These are phyloP conservation scores for Lachnellula subtilissima DNA, from an alignment of 2,329 filamentous ascomycete species.

Conservation along the genomic window DNA sequence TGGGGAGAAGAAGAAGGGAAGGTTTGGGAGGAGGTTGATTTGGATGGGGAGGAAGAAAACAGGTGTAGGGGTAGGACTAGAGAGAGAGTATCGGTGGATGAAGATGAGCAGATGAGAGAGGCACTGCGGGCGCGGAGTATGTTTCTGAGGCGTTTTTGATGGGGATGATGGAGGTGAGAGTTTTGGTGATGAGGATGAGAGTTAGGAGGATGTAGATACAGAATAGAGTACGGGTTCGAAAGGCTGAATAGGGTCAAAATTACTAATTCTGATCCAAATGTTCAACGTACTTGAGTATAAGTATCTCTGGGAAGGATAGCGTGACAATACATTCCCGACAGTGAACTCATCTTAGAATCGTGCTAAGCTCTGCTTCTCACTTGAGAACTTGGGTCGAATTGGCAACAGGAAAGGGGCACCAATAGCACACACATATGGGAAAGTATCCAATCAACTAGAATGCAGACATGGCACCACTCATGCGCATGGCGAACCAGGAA, in stretches of 20 bases:
- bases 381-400: not conserved
- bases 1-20: slow-evolving; percentile 2
- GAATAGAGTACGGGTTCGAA: not conserved
- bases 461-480: not conserved
- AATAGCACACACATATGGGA: not conserved
- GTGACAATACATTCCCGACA: not conserved
- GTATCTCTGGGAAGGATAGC: not conserved
- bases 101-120: slow-evolving; percentile 1
- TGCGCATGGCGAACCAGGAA: not conserved
- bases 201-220: not conserved
- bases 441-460: not conserved
- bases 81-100: not conserved
- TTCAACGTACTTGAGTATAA: not conserved
- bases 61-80: too few species aligned
- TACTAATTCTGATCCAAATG: not conserved
- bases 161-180: not conserved
- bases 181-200: not conserved
- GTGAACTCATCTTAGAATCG: not conserved
- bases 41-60: too few species aligned
- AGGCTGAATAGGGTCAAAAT: not conserved
- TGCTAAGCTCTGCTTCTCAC: not conserved
- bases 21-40: too few species aligned
- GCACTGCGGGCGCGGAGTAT: not conserved
- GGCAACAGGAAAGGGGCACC: not conserved
- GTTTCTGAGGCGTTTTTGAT: slow-evolving; percentile 1